These are phyloP conservation scores for Phyllosticta citrichinensis DNA, from an alignment of 2,329 filamentous ascomycete genomes.

Conservation along the genomic window DNA sequence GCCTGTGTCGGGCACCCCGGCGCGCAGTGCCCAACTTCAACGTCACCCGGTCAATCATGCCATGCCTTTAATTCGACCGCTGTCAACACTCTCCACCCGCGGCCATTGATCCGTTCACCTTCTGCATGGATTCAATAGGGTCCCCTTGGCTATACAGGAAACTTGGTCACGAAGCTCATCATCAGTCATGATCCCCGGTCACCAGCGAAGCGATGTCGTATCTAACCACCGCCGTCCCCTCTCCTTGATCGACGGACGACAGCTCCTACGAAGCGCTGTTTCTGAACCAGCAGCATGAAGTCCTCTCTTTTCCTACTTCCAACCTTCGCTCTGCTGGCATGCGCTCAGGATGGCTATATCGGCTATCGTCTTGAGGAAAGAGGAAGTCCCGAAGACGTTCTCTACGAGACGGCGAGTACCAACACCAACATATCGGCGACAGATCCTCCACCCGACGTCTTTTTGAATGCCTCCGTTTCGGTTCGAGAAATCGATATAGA, in stretches of 20 bases:
- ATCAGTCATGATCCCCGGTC: not conserved
- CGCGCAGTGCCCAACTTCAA: not conserved
- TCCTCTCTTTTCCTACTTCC: conserved; percentile 12
- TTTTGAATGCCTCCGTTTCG: conserved; percentile 48
- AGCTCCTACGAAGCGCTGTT: not conserved
- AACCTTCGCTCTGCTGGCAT: conserved; percentile 17
- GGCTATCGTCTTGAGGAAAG: conserved; percentile 45
- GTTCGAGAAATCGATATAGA: conserved; percentile 50
- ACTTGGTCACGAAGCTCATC: not conserved
- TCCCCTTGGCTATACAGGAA: not conserved
- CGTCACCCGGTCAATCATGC: not conserved
- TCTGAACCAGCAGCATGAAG: conserved; percentile 13
- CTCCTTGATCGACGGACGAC: not conserved
- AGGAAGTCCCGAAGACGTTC: conserved; percentile 40
- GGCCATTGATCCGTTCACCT: not conserved
- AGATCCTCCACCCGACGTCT: conserved; percentile 45
- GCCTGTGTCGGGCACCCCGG: not conserved
- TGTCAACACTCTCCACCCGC: not conserved
- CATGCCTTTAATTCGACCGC: not conserved
- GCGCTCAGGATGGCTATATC: conserved; percentile 39
- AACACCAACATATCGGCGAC: conserved; percentile 32
- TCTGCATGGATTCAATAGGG: not conserved
- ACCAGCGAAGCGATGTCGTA: not conserved
- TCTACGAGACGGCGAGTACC: conserved; percentile 47
- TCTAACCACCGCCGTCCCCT: not conserved